Percentiles rank a stretch among this genome's conserved stretches.
phyloP scores from a whole-genome alignment of 805 yeast species.

The Candida chilensis region DNA sequence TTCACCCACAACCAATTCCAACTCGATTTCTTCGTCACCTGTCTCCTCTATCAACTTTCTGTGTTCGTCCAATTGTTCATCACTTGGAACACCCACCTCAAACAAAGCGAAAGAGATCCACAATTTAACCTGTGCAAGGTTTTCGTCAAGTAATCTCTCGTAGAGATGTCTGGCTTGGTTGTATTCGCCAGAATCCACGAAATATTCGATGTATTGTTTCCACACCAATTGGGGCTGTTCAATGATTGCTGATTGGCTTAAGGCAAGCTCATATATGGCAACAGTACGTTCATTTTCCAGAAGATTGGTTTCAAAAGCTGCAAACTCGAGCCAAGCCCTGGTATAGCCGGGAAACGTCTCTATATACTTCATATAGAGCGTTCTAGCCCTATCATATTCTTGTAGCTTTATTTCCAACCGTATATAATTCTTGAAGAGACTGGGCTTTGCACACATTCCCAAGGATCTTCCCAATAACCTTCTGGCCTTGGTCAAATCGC shows the following conservation, averaged over 20 bases:
- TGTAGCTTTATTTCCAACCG: slow-evolving; percentile 56
- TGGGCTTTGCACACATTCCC: slow-evolving; percentile 56
- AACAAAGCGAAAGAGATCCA: slow-evolving; percentile 69
- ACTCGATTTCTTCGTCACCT: slow-evolving; percentile 34
- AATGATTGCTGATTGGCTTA: slow-evolving; percentile 7
- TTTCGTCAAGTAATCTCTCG: slow-evolving; percentile 22
- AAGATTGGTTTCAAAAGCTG: slow-evolving; percentile 55
- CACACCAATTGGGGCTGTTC: slow-evolving; percentile 7
- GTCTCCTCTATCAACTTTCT: slow-evolving; percentile 19
- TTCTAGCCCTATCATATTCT: slow-evolving; percentile 76
- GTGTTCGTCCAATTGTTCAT: slow-evolving; percentile 33
- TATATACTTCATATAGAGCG: slow-evolving; percentile 59
- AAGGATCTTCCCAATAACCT: slow-evolving; percentile 64
- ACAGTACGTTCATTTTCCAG: slow-evolving; percentile 66
- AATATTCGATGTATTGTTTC: slow-evolving; percentile 41
- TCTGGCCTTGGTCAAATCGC: slow-evolving; percentile 43
- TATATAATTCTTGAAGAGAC: slow-evolving; percentile 57
- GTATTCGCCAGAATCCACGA: slow-evolving; percentile 51
- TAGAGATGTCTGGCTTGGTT: slow-evolving; percentile 44
- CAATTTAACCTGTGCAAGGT: slow-evolving; percentile 19
- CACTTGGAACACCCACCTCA: slow-evolving; percentile 58
- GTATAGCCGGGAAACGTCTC: slow-evolving; percentile 32
- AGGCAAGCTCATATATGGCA: slow-evolving; percentile 51
- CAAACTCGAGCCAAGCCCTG: slow-evolving; percentile 52
- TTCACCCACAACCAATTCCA: slow-evolving; percentile 41